Base-by-base conservation (phyloP, 108 stramenopile species). In the Nitzschia sp. region DNA sequence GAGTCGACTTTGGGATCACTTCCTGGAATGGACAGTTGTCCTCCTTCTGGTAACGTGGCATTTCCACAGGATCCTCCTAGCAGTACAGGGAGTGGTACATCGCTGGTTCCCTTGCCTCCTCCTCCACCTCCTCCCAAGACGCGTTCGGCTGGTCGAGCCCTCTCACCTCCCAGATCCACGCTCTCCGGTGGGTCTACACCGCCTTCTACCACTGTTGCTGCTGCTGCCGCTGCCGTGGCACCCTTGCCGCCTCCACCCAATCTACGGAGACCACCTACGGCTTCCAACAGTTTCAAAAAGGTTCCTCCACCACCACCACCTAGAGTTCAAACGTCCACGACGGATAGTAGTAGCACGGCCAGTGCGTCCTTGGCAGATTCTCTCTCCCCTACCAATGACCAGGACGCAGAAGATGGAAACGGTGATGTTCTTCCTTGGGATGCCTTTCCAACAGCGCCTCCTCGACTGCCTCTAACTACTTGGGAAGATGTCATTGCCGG, bases 11-110 rank as follows among this genome's bases (percentile, higher is more conserved):
- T 65, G 51, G 63, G 63, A 65, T n/a, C 38, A n/a, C 62, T 80
- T 53, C 79, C 79, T 9, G 11, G 17, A 3, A 57, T 80, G 46
- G 57, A 50, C 14, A 74, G 73, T 52, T 72, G 72, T 57, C 79
- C 79, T 24, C 70, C 79, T 2, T 80, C 79, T 39, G 74, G 69
- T 14, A 80, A 79, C 55, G 41, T 69, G 54, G 41, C 29, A 34
- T 34, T 34, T 34, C 46, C 21, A 29, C n/a, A 41, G 14, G 8
- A 8, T 38, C n/a, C 50, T 54, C 10, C 50, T 20, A 20, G 29
- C 58, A 8, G 17, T 25, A 7, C 17, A 19, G 39, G 69, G 7
- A 26, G 57, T 40, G 21, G n/a, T 37, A 34, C 26, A 66, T 53
- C 21, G 3, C 5, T 43, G n/a, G 44, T 43, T 53, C 62, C 58